phyloP scores from a whole-genome alignment of 345 rosid genomes.

The sweet orange (Citrus sinensis) region DNA sequence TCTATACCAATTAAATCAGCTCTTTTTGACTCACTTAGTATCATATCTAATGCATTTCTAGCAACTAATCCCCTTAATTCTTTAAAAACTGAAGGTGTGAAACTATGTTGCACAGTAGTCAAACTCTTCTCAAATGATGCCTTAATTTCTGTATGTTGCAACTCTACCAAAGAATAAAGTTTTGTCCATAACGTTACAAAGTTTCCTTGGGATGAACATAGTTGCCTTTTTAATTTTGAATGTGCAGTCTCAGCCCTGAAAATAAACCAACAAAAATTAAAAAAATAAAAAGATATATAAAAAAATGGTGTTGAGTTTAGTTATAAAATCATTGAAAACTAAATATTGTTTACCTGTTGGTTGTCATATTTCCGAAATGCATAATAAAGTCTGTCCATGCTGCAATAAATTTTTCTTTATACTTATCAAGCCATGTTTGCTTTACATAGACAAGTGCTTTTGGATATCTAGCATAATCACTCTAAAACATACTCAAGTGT shows the following conservation, averaged over 20 bases:
- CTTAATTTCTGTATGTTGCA: constrained; percentile 8
- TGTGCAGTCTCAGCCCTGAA: constrained; percentile 13
- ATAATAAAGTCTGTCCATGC: constrained; percentile 5
- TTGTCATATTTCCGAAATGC: constrained; percentile 13
- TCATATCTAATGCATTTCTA: too few species aligned
- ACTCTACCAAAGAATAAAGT: constrained; percentile 2
- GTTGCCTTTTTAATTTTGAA: constrained; percentile 8
- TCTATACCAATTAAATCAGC: too few species aligned
- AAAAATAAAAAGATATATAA: too few species aligned
- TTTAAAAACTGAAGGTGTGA: too few species aligned
- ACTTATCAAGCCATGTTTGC: constrained; percentile 4
- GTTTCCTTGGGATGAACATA: background rate
- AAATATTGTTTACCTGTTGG: constrained; percentile 5
- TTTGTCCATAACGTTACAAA: constrained; percentile 7
- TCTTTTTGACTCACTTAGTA: too few species aligned
- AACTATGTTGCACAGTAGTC: background rate
- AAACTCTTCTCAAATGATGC: constrained; percentile 14
- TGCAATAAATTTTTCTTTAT: constrained; percentile 14
- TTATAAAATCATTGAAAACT: background rate
- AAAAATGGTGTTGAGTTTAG: too few species aligned
- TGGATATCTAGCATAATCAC: constrained; percentile 7
- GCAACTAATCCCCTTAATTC: too few species aligned
- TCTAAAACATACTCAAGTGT: background rate
- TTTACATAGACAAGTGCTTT: background rate
- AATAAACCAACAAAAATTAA: background rate